phyloP scores from a whole-genome alignment of 345 rosid genomes.

The Populus simonii region DNA sequence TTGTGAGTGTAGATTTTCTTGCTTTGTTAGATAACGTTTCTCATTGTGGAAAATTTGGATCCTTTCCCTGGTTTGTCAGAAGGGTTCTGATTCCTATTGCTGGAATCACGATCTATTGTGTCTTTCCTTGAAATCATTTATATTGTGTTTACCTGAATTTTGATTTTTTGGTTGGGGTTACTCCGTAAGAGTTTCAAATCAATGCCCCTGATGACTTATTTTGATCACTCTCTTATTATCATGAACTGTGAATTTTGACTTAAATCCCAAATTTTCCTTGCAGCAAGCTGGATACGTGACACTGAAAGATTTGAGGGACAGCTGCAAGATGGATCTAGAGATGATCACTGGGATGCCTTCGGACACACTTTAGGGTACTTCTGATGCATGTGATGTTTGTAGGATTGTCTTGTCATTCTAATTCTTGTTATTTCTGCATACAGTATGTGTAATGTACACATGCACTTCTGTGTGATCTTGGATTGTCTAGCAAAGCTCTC shows the following conservation, averaged over 20 bases:
- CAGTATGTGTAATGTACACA: neutral
- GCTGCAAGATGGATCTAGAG: slow-evolving; percentile 70
- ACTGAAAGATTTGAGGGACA: slow-evolving; percentile 64
- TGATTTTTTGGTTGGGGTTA: neutral
- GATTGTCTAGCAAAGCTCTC: slow-evolving; percentile 7
- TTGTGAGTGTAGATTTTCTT: slow-evolving; percentile 50
- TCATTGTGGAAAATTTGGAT: neutral
- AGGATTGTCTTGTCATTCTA: slow-evolving; percentile 14
- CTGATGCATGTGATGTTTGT: slow-evolving; percentile 13
- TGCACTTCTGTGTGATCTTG: slow-evolving; percentile 4
- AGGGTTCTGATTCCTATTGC: neutral
- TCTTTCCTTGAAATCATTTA: slow-evolving; percentile 6
- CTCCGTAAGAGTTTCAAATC: neutral
- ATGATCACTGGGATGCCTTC: slow-evolving; percentile 44
- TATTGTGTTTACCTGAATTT: neutral
- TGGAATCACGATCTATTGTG: neutral
- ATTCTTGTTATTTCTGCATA: neutral
- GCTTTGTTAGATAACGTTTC: neutral
- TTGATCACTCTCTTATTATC: neutral
- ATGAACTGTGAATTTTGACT: neutral
- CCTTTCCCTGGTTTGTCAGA: neutral
- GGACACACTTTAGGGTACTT: slow-evolving; percentile 31
- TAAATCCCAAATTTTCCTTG: slow-evolving; percentile 16
- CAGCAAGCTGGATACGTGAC: slow-evolving; percentile 57
- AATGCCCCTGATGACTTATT: neutral